These are phyloP conservation scores for Arbutus unedo DNA, from an alignment of 148 eudicot species.

Conservation along the genomic window DNA sequence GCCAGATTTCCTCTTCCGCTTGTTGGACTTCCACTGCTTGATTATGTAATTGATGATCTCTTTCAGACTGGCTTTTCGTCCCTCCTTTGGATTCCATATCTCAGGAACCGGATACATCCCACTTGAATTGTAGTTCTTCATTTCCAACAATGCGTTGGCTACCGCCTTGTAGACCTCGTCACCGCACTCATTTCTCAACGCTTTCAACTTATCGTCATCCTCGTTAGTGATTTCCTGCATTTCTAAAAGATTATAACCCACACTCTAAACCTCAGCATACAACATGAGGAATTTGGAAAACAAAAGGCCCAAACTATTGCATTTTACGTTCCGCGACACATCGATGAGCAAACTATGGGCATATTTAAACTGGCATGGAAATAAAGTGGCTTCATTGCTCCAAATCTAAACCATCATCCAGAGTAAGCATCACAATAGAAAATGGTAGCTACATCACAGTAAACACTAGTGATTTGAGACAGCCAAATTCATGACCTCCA, in stretches of 20 bases:
- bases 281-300: not conserved
- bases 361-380: not conserved
- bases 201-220: conserved; percentile 40
- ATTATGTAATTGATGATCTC: conserved; percentile 42
- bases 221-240: conserved; percentile 47
- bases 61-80: conserved; percentile 45
- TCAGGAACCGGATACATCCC: conserved; percentile 50
- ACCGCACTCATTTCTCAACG: conserved; percentile 36
- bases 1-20: conserved; percentile 30
- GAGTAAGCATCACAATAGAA: not conserved
- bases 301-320: not conserved
- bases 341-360: not conserved
- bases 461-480: not conserved
- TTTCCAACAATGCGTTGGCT: conserved; percentile 38
- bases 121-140: conserved; percentile 60
- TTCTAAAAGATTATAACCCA: not conserved
- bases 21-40: conserved; percentile 35
- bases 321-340: not conserved
- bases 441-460: too few relatives aligned
- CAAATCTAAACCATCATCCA: not conserved
- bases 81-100: conserved; percentile 48
- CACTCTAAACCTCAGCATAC: not conserved
- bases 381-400: not conserved
- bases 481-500: not conserved
- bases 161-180: conserved; percentile 45